Percentiles rank a stretch among this genome's conserved stretches.
Conservation (phyloP, 805 yeast species). For the Pichia heedii region DNA sequence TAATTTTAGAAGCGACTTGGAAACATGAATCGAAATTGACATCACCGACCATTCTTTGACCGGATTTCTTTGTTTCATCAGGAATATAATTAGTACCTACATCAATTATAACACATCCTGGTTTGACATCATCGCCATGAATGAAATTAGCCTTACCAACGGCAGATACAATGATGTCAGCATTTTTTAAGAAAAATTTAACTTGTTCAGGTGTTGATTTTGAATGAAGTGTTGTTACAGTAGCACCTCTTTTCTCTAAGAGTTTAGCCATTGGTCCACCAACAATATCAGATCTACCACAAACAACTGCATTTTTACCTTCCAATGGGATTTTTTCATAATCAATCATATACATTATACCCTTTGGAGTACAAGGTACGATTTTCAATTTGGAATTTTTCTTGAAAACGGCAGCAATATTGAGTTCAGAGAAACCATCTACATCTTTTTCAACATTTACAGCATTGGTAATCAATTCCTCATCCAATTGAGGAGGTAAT, state of each 20-base stretch:
- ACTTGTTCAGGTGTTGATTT: constrained; percentile 52
- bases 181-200: constrained; percentile 42
- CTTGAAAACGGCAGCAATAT: constrained; percentile 85
- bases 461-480: constrained; percentile 67
- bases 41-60: constrained; percentile 87
- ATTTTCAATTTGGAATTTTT: constrained; percentile 76
- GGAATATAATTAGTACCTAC: constrained; percentile 90
- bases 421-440: constrained; percentile 86
- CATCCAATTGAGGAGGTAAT: constrained; percentile 71
- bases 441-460: constrained; percentile 85
- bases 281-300: constrained; percentile 94
- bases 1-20: constrained; percentile 56
- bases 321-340: constrained; percentile 54
- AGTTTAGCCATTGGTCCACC: constrained; percentile 89
- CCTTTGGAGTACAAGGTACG: constrained; percentile 94
- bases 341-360: constrained; percentile 73
- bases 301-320: constrained; percentile 84
- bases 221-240: constrained; percentile 84
- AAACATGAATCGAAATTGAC: constrained; percentile 71
- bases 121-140: constrained; percentile 81
- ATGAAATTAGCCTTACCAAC: constrained; percentile 81
- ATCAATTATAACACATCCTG: constrained; percentile 79
- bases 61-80: constrained; percentile 66
- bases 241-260: constrained; percentile 69
- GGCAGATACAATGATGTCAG: constrained; percentile 89